A percentile compares a stretch with the other conserved stretches of the same genome.
phyloP scores from a whole-genome alignment of 2,329 filamentous ascomycete species.

The Exophiala alcalophila region DNA sequence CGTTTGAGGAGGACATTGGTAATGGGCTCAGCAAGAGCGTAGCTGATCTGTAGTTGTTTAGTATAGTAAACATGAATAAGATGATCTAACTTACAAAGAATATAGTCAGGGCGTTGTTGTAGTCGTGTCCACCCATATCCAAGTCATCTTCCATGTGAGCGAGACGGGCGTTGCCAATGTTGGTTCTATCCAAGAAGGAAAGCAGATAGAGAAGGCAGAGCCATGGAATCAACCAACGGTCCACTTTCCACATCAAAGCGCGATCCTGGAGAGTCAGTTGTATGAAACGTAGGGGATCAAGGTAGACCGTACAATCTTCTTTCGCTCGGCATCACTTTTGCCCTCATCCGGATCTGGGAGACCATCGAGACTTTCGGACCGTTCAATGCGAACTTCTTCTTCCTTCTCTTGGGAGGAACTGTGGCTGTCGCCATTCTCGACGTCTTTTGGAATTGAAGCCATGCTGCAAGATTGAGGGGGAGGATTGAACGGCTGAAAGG shows the following conservation, averaged over 20 bases:
- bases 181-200: constrained; percentile 36
- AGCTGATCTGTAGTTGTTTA: constrained; percentile 73
- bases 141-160: constrained; percentile 32
- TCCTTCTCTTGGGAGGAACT: too few species aligned
- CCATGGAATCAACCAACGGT: constrained; percentile 24
- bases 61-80: constrained; percentile 57
- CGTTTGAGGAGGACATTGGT: constrained; percentile 79
- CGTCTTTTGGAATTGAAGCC: too few species aligned
- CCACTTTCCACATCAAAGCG: constrained; percentile 37
- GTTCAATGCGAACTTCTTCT: constrained; percentile 8
- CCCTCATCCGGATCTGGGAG: constrained; percentile 61
- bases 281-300: neutral
- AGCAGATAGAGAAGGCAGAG: constrained; percentile 33
- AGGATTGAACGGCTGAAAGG: too few species aligned
- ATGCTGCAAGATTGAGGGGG: too few species aligned
- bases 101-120: constrained; percentile 60
- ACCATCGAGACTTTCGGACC: constrained; percentile 11
- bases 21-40: constrained; percentile 69
- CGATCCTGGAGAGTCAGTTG: constrained; percentile 36
- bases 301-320: constrained; percentile 53
- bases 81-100: constrained; percentile 43
- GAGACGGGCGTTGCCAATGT: constrained; percentile 38
- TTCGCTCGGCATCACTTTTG: constrained; percentile 60
- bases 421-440: too few species aligned
- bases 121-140: constrained; percentile 26